These are phyloP conservation scores for Fraxinus platypoda DNA, from an alignment of 305 asterid genomes.

Conservation along the genomic window DNA sequence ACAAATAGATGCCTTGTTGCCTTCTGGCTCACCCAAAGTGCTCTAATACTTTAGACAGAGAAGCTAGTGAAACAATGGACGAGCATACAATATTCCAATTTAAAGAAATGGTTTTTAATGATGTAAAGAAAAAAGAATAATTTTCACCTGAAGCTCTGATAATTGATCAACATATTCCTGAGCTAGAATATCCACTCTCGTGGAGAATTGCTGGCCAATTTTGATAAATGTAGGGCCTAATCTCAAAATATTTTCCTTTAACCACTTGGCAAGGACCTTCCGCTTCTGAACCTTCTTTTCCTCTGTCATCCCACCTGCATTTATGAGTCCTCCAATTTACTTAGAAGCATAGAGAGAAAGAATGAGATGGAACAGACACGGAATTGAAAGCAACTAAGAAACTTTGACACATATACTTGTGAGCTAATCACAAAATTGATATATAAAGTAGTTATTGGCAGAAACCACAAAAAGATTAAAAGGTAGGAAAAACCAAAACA, in stretches of 20 bases:
- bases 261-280: conserved; percentile 83
- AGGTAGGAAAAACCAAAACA: not conserved
- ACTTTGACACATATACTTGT: not conserved
- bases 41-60: not conserved
- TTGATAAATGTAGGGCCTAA: conserved; percentile 96
- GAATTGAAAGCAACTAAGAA: not conserved
- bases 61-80: not conserved
- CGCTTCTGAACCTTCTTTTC: conserved; percentile 56
- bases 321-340: conserved; percentile 11
- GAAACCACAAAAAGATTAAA: not conserved
- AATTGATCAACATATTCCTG: conserved; percentile 96
- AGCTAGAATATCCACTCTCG: conserved; percentile 96
- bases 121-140: not conserved
- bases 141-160: conserved; percentile 90
- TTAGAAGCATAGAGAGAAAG: not conserved
- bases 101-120: not conserved
- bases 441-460: not conserved
- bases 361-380: not conserved
- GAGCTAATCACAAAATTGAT: not conserved
- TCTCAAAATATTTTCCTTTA: conserved; percentile 87
- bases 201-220: conserved; percentile 97
- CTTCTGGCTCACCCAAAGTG: not conserved
- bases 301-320: conserved; percentile 82
- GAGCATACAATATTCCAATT: not conserved
- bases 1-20: not conserved